phyloP scores from a whole-genome alignment of 495 filamentous ascomycete genomes.

The Tuber microsphaerosporum region DNA sequence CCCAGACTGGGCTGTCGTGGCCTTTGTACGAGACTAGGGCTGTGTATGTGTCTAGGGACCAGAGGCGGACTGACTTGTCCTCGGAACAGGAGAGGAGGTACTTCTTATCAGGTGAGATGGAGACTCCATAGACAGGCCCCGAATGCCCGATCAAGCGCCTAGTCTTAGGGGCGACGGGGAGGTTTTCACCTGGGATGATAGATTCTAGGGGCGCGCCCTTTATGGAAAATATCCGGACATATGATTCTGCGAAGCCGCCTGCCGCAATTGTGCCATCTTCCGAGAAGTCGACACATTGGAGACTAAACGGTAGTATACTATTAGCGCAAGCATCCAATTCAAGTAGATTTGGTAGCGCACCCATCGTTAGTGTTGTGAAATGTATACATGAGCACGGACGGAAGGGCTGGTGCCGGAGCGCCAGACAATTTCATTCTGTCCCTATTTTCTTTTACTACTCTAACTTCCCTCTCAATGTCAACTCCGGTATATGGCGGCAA shows the following conservation, averaged over 20 bases:
- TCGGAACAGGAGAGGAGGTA: constrained; percentile 80
- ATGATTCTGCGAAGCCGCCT: constrained; percentile 81
- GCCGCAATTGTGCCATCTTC: constrained; percentile 78
- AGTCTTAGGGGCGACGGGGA: constrained; percentile 51
- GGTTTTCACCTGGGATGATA: constrained; percentile 42
- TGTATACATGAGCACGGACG: constrained; percentile 86
- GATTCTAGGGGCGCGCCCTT: constrained; percentile 63
- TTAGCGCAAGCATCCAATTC: constrained; percentile 20
- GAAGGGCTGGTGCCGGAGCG: constrained; percentile 46
- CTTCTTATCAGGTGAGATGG: constrained; percentile 73
- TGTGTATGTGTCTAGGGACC: constrained; percentile 83
- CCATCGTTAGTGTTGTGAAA: constrained; percentile 91
- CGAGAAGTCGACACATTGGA: constrained; percentile 89
- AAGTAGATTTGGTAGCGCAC: constrained; percentile 48
- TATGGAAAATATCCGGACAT: constrained; percentile 85
- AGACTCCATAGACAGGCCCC: constrained; percentile 77
- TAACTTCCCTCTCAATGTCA: constrained; percentile 88
- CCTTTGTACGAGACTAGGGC: constrained; percentile 89
- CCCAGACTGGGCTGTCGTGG: constrained; percentile 81
- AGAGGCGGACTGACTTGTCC: constrained; percentile 80
- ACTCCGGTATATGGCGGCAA: constrained; percentile 76
- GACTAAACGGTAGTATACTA: constrained; percentile 46
- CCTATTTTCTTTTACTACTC: constrained; percentile 86
- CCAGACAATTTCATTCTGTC: constrained; percentile 79
- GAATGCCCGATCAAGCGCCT: constrained; percentile 88